Conservation (phyloP, 768 basidiomycete genomes). For the Rhodotorula babjevae region DNA sequence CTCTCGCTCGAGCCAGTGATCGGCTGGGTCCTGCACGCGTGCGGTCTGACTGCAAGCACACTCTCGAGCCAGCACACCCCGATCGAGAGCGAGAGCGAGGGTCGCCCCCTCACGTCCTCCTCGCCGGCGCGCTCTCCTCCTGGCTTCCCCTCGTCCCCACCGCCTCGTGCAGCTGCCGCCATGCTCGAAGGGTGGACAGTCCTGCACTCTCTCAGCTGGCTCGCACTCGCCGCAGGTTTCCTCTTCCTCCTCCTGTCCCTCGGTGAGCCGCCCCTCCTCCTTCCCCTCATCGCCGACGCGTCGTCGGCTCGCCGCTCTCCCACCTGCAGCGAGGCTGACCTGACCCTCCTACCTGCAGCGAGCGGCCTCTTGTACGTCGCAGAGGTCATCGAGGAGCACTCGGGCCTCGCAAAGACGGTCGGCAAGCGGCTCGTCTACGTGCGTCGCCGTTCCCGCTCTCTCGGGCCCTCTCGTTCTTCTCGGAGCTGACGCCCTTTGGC, state of each 20-base stretch:
- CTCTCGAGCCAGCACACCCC: too few relatives aligned
- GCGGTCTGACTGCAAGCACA: too few relatives aligned
- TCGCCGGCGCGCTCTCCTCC: too few relatives aligned
- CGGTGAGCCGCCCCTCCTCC: slow-evolving; percentile 53
- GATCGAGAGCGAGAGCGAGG: too few relatives aligned
- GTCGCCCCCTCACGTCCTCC: too few relatives aligned
- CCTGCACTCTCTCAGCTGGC: slow-evolving; percentile 54
- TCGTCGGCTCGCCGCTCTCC: background rate
- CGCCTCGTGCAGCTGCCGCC: background rate
- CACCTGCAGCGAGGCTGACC: background rate
- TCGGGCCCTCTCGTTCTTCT: background rate
- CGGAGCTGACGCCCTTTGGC: background rate
- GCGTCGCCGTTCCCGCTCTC: background rate
- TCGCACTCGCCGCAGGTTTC: slow-evolving; percentile 69
- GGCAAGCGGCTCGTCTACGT: slow-evolving; percentile 65
- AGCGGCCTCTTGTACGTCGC: slow-evolving; percentile 75
- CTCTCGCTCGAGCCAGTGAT: too few relatives aligned
- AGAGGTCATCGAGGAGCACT: slow-evolving; percentile 92
- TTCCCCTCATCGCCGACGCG: background rate
- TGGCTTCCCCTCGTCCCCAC: too few relatives aligned
- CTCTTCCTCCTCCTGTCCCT: slow-evolving; percentile 86
- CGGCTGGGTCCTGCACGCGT: too few relatives aligned
- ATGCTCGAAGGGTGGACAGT: slow-evolving; percentile 35
- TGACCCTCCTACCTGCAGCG: slow-evolving; percentile 53
- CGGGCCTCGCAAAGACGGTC: slow-evolving; percentile 68